phyloP scores from a whole-genome alignment of 2,329 filamentous ascomycete species.

The Bertia moriformis region DNA sequence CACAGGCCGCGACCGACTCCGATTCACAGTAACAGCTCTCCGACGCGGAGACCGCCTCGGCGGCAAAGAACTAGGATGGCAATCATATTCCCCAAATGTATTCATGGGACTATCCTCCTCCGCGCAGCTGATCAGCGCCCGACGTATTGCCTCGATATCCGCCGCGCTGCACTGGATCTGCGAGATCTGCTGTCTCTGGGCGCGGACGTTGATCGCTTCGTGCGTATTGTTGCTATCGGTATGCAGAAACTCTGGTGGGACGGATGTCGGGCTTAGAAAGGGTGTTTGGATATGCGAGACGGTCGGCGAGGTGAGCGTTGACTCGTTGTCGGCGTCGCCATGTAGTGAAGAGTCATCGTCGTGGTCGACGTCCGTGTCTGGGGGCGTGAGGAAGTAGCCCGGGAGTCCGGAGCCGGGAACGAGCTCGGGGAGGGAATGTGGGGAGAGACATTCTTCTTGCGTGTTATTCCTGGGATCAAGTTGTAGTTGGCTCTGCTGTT shows the following conservation, averaged over 20 bases:
- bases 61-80: slow-evolving; percentile 20
- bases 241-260: neutral
- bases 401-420: neutral
- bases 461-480: no score
- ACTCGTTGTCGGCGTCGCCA: neutral
- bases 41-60: slow-evolving; percentile 15
- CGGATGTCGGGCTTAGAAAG: neutral
- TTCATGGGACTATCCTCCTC: slow-evolving; percentile 3
- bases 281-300: neutral
- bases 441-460: neutral
- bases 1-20: slow-evolving; percentile 11
- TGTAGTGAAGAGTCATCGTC: neutral
- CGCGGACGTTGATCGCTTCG: slow-evolving; percentile 11
- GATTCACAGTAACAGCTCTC: slow-evolving; percentile 11
- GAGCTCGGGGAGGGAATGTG: neutral
- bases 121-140: slow-evolving; percentile 15
- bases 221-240: neutral
- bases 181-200: slow-evolving; percentile 20
- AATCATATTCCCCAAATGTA: slow-evolving; percentile 14
- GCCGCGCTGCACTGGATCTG: slow-evolving; percentile 19
- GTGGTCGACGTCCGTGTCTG: neutral
- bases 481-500: no score
- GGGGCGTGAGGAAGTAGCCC: neutral
- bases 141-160: slow-evolving; percentile 18
- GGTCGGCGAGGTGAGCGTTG: neutral